Base-by-base conservation (phyloP, 768 basidiomycete genomes). In the Rhodotorula diobovata region DNA sequence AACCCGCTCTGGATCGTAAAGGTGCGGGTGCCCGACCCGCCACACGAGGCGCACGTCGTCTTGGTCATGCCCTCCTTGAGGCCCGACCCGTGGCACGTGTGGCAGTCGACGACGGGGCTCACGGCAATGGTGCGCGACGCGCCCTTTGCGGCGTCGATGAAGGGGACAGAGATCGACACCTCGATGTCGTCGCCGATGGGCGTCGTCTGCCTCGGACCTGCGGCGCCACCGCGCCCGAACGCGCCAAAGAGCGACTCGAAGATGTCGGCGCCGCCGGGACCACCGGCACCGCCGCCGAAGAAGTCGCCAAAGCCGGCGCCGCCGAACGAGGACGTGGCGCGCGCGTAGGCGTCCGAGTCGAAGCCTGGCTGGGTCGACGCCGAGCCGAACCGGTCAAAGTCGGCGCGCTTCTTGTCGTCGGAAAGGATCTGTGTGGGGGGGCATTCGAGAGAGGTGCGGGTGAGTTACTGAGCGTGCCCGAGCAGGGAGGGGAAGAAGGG, bases 111-210 rank as follows among this genome's bases (percentile, higher is more conserved):
- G 53, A 98, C 86, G 21, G 93, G 91, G 30, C 86, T 87, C 70
- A 91, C 84, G 66, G 85, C 87, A 76, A 97, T 83, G 67, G 85
- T 88, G 66, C 89, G 87, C 58, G 84, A 85, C 28, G 89, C 83
- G 61, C 96, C 96, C 81, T 90, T 92, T 83, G 91, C 93, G n/a
- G 94, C 90, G 71, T 99, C 96, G 81, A 94, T 85, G 82, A 99
- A 99, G 57, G 84, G 86, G 74, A 99, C 83, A 57, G 85, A 85
- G 77, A 97, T 76, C 46, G 83, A 84, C 16, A 88, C 84, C 80
- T 96, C 91, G 60, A 98, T 84, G 79, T 98, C 91, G 68, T 87
- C 87, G 45, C 78, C 78, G 15, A 74, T 59, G n/a, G 58, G 67
- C 82, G 77, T 67, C 67, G 81, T 68, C 80, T 74, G 70, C 9